Percentiles rank a stretch among this genome's conserved stretches.
Evolutionary conservation across 768 basidiomycete genomes (phyloP).

Genomic region (Tylopilus intermedius): DNA sequence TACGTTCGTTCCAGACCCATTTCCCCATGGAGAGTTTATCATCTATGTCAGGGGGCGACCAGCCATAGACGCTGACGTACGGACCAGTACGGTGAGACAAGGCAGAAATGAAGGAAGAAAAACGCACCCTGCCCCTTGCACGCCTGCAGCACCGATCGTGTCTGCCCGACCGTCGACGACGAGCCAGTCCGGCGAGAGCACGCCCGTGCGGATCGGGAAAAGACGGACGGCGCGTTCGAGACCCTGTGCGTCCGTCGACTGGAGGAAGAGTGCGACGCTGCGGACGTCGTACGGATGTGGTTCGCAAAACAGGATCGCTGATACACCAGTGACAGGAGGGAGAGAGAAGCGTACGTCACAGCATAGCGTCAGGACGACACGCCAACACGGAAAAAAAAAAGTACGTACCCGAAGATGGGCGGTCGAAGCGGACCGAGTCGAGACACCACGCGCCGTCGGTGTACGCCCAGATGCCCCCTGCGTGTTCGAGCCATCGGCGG

Average conservation of each 20-base stretch:
- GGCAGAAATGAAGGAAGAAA: neutral
- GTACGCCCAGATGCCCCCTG: constrained; percentile 14
- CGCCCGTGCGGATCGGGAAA: constrained; percentile 83
- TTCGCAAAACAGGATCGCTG: constrained; percentile 59
- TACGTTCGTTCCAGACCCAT: constrained; percentile 45
- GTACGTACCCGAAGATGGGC: constrained; percentile 19
- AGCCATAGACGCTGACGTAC: constrained; percentile 18
- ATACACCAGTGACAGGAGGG: too few relatives aligned
- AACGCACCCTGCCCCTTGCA: constrained; percentile 72
- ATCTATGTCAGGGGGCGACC: constrained; percentile 1
- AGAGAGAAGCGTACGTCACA: too few relatives aligned
- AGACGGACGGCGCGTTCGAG: constrained; percentile 66
- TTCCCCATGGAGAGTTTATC: constrained; percentile 26
- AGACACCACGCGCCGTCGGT: constrained; percentile 20
- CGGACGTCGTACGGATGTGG: constrained; percentile 22
- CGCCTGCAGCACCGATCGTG: constrained; percentile 61
- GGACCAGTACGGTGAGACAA: neutral
- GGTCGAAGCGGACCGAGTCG: constrained; percentile 12
- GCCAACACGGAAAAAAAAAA: neutral
- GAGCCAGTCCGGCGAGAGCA: constrained; percentile 74
- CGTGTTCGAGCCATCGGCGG: constrained; percentile 27
- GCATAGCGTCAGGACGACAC: too few relatives aligned
- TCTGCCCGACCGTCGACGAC: constrained; percentile 53
- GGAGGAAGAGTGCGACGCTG: constrained; percentile 50
- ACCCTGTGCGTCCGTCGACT: constrained; percentile 50